Percentiles rank a stretch among this genome's conserved stretches.
Evolutionary conservation across 306 rosid species (phyloP).

Genomic region (Malus sieversii): DNA sequence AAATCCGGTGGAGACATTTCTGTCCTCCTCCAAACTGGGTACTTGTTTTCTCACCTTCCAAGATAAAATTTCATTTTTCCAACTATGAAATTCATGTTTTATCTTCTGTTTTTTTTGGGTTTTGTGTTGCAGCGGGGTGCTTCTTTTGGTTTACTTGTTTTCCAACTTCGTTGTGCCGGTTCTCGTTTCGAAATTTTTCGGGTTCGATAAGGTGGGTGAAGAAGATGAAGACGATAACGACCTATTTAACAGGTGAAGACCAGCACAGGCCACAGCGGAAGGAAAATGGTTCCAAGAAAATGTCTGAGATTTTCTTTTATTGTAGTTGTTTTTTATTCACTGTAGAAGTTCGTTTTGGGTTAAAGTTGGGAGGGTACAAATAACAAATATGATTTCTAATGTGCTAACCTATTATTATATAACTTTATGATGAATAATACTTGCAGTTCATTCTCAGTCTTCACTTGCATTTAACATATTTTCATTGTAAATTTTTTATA

Average conservation of each 20-base stretch:
- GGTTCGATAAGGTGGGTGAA: conserved; percentile 21
- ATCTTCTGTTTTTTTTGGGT: not conserved
- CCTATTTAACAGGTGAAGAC: not conserved
- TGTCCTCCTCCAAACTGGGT: conserved; percentile 36
- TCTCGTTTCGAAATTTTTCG: conserved; percentile 26
- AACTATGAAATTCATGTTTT: no score
- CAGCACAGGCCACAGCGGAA: not conserved
- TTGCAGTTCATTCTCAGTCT: no score
- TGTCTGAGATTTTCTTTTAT: no score
- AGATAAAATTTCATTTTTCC: not conserved
- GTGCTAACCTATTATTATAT: no score
- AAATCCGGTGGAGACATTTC: conserved; percentile 34
- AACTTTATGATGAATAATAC: no score
- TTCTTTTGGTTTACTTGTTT: conserved; percentile 28
- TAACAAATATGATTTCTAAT: no score
- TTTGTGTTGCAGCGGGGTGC: conserved; percentile 39
- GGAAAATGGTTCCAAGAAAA: no score
- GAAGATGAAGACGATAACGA: conserved; percentile 24
- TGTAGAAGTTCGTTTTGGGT: no score
- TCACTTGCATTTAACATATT: no score
- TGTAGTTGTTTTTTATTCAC: no score
- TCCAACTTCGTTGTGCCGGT: conserved; percentile 50
- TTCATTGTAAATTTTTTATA: no score
- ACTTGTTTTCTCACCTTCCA: not conserved
- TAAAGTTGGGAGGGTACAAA: no score